phyloP scores from a whole-genome alignment of 2,329 filamentous ascomycete species.

The Paecilomyces fulvus region DNA sequence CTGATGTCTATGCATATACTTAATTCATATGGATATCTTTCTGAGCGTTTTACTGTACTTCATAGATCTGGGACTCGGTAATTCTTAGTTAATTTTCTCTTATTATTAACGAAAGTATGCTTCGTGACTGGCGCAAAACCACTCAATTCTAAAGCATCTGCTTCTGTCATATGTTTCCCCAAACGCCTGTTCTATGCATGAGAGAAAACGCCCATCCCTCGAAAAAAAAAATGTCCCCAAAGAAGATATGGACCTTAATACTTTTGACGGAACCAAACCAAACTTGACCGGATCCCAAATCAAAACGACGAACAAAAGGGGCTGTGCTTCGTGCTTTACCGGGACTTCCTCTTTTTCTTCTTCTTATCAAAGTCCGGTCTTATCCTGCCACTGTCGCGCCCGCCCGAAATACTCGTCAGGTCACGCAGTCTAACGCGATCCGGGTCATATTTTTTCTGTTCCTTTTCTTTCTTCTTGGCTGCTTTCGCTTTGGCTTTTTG shows the following conservation, averaged over 20 bases:
- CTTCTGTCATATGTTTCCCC: neutral
- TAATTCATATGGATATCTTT: neutral
- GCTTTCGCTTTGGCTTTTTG: conserved; percentile 11
- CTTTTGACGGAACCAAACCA: no score
- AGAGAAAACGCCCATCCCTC: neutral
- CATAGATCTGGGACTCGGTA: no score
- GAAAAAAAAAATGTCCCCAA: neutral
- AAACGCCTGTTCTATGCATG: neutral
- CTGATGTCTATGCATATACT: neutral
- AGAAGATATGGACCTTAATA: neutral
- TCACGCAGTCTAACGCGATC: conserved; percentile 10
- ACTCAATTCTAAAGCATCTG: neutral
- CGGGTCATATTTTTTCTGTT: conserved; percentile 8
- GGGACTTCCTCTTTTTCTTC: neutral
- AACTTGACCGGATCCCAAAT: neutral
- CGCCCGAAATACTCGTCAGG: conserved; percentile 25
- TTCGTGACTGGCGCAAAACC: neutral
- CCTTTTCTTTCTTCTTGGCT: conserved; percentile 9
- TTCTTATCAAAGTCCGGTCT: neutral
- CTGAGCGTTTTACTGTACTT: neutral
- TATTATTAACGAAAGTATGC: neutral
- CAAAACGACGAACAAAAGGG: neutral
- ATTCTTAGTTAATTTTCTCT: no score
- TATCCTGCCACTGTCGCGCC: neutral
- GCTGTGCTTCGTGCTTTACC: neutral